phyloP scores from a whole-genome alignment of 768 basidiomycete genomes.

The Tremella fuciformis region DNA sequence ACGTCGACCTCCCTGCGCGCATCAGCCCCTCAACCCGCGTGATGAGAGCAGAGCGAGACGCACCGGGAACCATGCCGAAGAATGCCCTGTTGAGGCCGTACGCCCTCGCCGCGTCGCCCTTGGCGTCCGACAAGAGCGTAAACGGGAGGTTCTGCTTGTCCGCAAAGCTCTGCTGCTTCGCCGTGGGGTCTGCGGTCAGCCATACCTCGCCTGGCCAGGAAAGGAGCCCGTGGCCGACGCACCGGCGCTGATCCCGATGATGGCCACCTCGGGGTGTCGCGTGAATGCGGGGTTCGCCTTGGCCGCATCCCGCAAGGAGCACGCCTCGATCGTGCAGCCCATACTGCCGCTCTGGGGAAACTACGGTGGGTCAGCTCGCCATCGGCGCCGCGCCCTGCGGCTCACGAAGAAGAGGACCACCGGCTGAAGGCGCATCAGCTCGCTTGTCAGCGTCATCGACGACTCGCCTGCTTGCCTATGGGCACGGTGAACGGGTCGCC shows the following conservation, averaged over 20 bases:
- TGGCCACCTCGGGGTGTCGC: constrained; percentile 59
- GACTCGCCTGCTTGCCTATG: constrained; percentile 42
- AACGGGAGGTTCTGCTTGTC: constrained; percentile 58
- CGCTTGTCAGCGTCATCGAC: constrained; percentile 35
- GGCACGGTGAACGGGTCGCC: constrained; percentile 62
- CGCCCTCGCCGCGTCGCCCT: constrained; percentile 62
- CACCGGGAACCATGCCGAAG: constrained; percentile 61
- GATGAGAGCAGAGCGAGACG: constrained; percentile 6
- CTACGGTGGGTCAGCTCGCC: no score
- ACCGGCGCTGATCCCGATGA: constrained; percentile 69
- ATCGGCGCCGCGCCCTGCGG: background rate
- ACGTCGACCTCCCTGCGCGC: constrained; percentile 62
- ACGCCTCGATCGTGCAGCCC: constrained; percentile 79
- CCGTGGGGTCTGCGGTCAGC: constrained; percentile 59
- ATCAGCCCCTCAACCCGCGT: background rate
- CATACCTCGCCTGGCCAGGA: background rate
- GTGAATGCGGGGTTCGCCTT: constrained; percentile 63
- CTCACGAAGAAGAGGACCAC: constrained; percentile 67
- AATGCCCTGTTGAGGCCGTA: constrained; percentile 68
- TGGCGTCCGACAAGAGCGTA: constrained; percentile 71
- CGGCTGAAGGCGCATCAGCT: constrained; percentile 60
- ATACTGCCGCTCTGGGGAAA: constrained; percentile 59
- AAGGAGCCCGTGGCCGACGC: constrained; percentile 13
- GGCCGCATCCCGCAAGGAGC: constrained; percentile 75
- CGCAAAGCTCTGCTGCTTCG: constrained; percentile 71